These are phyloP conservation scores for Xylaria cubensis DNA, from an alignment of 495 filamentous ascomycete genomes.

Conservation along the genomic window DNA sequence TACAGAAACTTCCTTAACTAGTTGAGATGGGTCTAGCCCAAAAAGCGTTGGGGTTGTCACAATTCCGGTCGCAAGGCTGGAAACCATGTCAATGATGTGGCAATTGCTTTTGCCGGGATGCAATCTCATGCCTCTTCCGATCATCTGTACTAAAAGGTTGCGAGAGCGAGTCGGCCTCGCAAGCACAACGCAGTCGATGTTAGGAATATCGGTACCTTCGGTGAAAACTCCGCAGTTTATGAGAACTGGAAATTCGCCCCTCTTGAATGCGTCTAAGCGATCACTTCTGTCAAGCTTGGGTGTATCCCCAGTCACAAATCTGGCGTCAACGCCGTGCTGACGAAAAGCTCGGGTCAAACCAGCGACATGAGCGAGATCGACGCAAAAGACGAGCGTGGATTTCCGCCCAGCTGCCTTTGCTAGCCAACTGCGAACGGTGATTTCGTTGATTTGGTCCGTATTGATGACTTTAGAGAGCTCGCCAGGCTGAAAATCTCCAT, in stretches of 20 bases:
- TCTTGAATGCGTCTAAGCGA: conserved; percentile 74
- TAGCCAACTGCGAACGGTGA: conserved; percentile 85
- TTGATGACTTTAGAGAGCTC: conserved; percentile 83
- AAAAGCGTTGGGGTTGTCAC: conserved; percentile 92
- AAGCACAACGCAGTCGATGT: conserved; percentile 92
- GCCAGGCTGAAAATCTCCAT: conserved; percentile 78
- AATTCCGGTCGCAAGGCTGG: conserved; percentile 78
- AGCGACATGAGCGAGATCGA: conserved; percentile 80
- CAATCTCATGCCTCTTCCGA: conserved; percentile 89
- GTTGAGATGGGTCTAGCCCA: conserved; percentile 84
- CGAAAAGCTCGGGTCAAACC: conserved; percentile 78
- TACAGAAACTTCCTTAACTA: conserved; percentile 68
- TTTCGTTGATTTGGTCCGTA: conserved; percentile 74
- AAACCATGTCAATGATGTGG: conserved; percentile 96
- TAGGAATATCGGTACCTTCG: conserved; percentile 95
- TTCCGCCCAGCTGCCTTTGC: conserved; percentile 72
- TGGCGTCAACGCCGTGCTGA: conserved; percentile 77
- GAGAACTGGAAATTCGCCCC: conserved; percentile 81
- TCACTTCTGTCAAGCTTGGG: conserved; percentile 66
- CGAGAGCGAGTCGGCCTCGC: conserved; percentile 88
- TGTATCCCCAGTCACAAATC: conserved; percentile 83
- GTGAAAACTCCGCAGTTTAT: conserved; percentile 97
- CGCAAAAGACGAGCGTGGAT: conserved; percentile 92
- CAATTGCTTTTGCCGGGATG: conserved; percentile 83
- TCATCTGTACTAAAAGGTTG: conserved; percentile 96